phyloP scores from a whole-genome alignment of 306 rosid genomes.

The Myrica gale region DNA sequence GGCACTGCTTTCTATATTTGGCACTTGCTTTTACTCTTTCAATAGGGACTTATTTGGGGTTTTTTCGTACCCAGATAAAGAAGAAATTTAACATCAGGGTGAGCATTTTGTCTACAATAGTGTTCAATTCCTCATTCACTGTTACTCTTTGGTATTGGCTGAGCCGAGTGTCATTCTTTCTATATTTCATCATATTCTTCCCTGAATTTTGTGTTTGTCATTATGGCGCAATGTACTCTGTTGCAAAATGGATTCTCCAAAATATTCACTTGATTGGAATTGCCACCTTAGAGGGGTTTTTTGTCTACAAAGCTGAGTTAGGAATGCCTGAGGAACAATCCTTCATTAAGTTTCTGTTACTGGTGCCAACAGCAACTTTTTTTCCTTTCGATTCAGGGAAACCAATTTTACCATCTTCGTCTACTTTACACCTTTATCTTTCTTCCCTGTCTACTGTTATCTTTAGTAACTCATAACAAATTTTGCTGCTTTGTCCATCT shows the following conservation, averaged over 20 bases:
- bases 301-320: background rate
- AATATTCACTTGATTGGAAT: too few species aligned
- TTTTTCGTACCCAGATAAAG: conserved; percentile 74
- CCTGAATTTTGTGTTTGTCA: background rate
- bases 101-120: conserved; percentile 11
- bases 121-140: conserved; percentile 12
- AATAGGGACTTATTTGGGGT: conserved; percentile 71
- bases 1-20: conserved; percentile 63
- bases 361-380: background rate
- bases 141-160: conserved; percentile 13
- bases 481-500: background rate
- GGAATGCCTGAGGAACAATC: background rate
- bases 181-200: background rate
- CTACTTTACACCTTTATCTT: background rate
- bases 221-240: background rate
- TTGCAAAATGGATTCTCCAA: background rate
- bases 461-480: background rate
- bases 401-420: background rate
- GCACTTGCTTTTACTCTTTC: conserved; percentile 60
- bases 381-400: background rate
- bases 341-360: background rate
- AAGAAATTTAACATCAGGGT: conserved; percentile 96
- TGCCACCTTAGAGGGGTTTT: too few species aligned
- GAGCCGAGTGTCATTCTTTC: conserved; percentile 9
- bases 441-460: background rate